Evolutionary conservation across 2,329 filamentous ascomycete genomes (phyloP), one percentile per base, ranked within the genome.

Genomic region (Beauveria scarabaeidicola): DNA sequence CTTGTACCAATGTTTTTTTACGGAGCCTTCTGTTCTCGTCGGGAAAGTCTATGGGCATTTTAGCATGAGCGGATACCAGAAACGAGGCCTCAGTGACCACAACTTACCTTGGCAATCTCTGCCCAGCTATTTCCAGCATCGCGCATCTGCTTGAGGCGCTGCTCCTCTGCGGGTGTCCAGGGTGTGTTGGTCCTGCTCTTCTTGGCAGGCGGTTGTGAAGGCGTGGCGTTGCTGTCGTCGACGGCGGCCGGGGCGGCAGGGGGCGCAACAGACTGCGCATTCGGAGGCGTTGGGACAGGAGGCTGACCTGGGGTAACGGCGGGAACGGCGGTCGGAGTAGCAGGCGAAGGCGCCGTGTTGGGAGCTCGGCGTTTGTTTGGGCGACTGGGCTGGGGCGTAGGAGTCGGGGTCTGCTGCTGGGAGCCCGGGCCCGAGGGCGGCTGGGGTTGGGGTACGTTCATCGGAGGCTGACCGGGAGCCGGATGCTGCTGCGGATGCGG

Each of bases 1-100:
- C 82, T 97, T 97, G 75, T 99, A 97, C 93, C 94, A 99, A 73
- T 99, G 94, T 77, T 97, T 99, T 81, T 97, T 99, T 23, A 99
- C 94, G 69, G 92, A 97, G 8, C 94, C 94, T 76, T 99, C 94
- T 46, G 94, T 99, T 68, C 94, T 83, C 25, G 85, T 87, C 11
- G 94, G 93, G 71, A 99, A 99, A 2, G 89, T 92, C 90, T 95
- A 65, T 77, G 77, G 63, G 68, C 32, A 6, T 15, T 10, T 58
- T 41, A 58, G 54, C 7, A 43, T 3, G 5, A 13, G 17, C 27
- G 32, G 8, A 25, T 15, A 8, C 3, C n/a, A 15, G 27, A 36
- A 36, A 21, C 6, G n/a, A n/a, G 5, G 13, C 32, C 32, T 36
- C 32, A 15, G 10, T 11, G 6, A 36, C 13, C 11, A 15, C 11